These are phyloP conservation scores for Mortierella sp. DNA, from an alignment of 371 early-diverging fungal genomes.

Conservation along the genomic window DNA sequence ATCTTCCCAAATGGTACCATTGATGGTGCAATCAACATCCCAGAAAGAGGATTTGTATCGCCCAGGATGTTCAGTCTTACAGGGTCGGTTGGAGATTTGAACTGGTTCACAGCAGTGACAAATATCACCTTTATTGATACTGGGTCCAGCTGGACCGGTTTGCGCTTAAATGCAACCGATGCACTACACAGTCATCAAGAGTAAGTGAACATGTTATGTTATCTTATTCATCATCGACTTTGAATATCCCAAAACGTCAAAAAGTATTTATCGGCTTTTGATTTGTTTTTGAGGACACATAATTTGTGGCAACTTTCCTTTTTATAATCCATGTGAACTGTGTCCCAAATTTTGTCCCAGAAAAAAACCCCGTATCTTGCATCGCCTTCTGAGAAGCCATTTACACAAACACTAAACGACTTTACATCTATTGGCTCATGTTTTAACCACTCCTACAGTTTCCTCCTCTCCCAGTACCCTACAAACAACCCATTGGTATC, in stretches of 20 bases:
- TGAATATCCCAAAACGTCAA: background rate
- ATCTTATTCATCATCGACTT: too few species aligned
- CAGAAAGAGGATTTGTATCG: conserved; percentile 2
- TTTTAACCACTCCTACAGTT: conserved; percentile 9
- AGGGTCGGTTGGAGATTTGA: conserved; percentile 11
- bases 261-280: background rate
- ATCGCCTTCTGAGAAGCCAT: too few species aligned
- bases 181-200: conserved; percentile 10
- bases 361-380: too few species aligned
- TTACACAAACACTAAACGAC: too few species aligned
- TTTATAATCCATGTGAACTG: too few species aligned
- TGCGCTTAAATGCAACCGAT: conserved; percentile 25
- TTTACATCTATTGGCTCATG: too few species aligned
- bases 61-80: conserved; percentile 22
- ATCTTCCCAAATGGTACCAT: conserved; percentile 32
- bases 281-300: background rate
- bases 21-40: conserved; percentile 14
- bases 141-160: conserved; percentile 29
- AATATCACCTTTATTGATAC: conserved; percentile 9
- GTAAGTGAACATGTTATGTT: too few species aligned
- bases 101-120: conserved; percentile 28
- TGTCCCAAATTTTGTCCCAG: too few species aligned
- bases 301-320: too few species aligned
- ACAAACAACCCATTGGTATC: conserved; percentile 18
- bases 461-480: conserved; percentile 13